Percentiles rank a stretch among this genome's conserved stretches.
Evolutionary conservation across 1,284 basidiomycete genomes (phyloP).

Genomic region (Irpex sp.): DNA sequence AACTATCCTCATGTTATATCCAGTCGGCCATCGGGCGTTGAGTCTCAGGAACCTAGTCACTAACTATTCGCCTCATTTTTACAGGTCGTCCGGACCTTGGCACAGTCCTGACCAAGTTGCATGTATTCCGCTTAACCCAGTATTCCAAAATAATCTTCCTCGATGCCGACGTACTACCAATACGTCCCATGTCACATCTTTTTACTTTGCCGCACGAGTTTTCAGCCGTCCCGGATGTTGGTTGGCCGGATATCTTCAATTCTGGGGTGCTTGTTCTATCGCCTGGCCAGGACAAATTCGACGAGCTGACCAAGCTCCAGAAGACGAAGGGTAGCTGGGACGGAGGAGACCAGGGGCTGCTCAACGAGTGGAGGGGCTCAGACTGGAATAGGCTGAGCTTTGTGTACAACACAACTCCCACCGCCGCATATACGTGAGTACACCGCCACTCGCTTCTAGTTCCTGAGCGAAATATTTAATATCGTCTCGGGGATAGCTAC

Average conservation of each 20-base stretch:
- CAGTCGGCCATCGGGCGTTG: not conserved
- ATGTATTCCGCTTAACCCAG: constrained; percentile 87
- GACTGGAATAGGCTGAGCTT: constrained; percentile 93
- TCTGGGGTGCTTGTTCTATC: constrained; percentile 90
- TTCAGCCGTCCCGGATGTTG: constrained; percentile 91
- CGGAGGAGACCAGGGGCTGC: constrained; percentile 93
- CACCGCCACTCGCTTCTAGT: constrained; percentile 12
- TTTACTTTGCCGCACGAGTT: constrained; percentile 76
- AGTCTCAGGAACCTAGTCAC: not conserved
- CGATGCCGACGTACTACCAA: constrained; percentile 93
- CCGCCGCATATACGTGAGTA: constrained; percentile 92
- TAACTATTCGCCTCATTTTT: constrained; percentile 9
- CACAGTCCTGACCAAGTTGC: constrained; percentile 92
- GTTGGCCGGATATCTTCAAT: constrained; percentile 99
- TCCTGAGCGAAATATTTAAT: constrained; percentile 13
- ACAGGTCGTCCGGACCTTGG: constrained; percentile 90
- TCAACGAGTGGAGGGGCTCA: constrained; percentile 90
- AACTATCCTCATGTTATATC: not conserved
- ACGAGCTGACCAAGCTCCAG: constrained; percentile 66
- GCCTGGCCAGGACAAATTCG: constrained; percentile 82
- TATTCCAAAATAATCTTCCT: constrained; percentile 92
- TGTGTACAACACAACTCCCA: constrained; percentile 96
- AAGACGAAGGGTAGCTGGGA: constrained; percentile 88
- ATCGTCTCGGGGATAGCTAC: constrained; percentile 52
- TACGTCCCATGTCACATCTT: constrained; percentile 86